Evolutionary conservation across 768 basidiomycete genomes (phyloP), one percentile per base, ranked within the genome.

Genomic region (Tremella mesenterica): DNA sequence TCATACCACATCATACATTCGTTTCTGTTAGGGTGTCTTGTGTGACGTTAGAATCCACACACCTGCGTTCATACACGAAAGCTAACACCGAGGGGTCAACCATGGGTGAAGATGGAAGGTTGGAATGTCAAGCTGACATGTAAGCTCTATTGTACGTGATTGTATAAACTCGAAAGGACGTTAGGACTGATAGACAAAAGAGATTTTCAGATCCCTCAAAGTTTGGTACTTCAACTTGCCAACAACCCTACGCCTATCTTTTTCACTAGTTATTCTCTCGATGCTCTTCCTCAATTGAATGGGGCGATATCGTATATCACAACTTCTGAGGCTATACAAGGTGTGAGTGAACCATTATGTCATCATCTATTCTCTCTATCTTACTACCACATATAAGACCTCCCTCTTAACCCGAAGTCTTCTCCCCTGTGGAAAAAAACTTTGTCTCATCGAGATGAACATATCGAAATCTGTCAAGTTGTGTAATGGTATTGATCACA

Each of bases 221-320:
- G 80, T 85, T 63, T 86, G 81, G 30, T 81, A 85, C 54, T 92
- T 83, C 48, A 93, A 41, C 58, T 72, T n/a, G 57, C 70, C 23
- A 72, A 95, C 65, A 84, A 88, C 4, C 91, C 92, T 2, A 92
- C 92, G 72, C 77, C 83, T 0, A 73, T 87, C 41, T 93, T 95
- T 76, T 86, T 82, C 73, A 91, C 88, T 1, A 87, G 87, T 1
- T 91, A 92, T 73, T 83, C 88, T 5, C 86, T 95, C 79, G 90
- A 87, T 53, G 88, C 90, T 9, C 81, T 96, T 76, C 90, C 91
- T 1, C 88, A 88, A 7, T 77, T 96, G 59, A 88, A 89, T 59
- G 93, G 93, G 23, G 89, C 88, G 1, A 79, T 96, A 34, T 88
- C 88, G 43, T 96, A 95, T 67, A 86, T 95, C 53, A 93, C 92